Evolutionary conservation across 2,329 filamentous ascomycete genomes (phyloP).

Genomic region (Dichotomopilus funicola): DNA sequence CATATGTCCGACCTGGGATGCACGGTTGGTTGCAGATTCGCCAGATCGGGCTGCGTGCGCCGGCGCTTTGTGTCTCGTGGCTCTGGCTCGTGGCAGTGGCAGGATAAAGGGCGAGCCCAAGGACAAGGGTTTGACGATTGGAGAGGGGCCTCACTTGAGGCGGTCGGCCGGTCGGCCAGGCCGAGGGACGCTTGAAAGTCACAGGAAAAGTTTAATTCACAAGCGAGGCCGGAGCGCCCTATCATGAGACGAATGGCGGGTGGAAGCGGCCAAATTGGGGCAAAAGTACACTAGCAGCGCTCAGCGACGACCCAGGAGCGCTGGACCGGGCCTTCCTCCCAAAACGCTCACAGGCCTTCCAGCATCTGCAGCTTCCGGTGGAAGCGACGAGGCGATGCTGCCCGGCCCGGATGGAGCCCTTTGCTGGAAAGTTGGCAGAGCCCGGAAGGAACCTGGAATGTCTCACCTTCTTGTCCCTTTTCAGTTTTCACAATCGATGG

Average conservation of each 20-base stretch:
- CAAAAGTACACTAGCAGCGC: too few species aligned
- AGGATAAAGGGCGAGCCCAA: not conserved
- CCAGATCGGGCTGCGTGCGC: conserved; percentile 11
- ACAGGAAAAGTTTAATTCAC: not conserved
- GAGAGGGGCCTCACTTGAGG: not conserved
- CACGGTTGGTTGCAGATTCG: conserved; percentile 17
- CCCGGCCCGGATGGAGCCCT: too few species aligned
- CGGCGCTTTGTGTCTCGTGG: not conserved
- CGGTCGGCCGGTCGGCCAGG: too few species aligned
- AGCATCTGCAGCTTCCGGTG: too few species aligned
- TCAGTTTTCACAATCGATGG: too few species aligned
- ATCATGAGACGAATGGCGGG: not conserved
- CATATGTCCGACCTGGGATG: conserved; percentile 5
- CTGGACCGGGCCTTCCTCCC: too few species aligned
- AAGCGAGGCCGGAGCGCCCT: not conserved
- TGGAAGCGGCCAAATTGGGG: not conserved
- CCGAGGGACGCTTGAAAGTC: not conserved
- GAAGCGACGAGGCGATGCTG: too few species aligned
- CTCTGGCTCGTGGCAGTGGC: not conserved
- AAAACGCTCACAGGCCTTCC: too few species aligned
- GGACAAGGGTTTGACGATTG: conserved; percentile 6
- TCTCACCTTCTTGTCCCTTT: too few species aligned
- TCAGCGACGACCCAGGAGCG: too few species aligned
- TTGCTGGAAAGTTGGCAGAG: too few species aligned
- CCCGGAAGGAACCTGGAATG: too few species aligned